Percentiles rank a stretch among this genome's conserved stretches.
Conservation (phyloP, 176 grass and related monocot species). For the Microstegium vimineum region DNA sequence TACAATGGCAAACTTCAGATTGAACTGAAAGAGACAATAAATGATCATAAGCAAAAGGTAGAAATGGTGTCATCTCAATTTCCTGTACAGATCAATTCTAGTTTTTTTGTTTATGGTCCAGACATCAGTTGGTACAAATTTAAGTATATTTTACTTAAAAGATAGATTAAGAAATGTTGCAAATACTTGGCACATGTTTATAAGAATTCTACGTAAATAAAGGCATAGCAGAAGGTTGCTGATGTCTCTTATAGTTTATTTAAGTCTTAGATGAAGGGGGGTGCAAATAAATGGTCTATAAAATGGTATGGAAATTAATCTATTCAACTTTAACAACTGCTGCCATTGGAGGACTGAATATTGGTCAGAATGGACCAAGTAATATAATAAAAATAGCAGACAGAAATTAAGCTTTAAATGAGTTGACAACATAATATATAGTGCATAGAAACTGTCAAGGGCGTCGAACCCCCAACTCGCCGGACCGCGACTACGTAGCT, state of each 20-base stretch:
- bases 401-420: not conserved
- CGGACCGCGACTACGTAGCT: too few species aligned
- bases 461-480: too few species aligned
- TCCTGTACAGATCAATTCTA: not conserved
- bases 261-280: not conserved
- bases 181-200: not conserved
- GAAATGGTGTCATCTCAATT: not conserved
- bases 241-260: not conserved
- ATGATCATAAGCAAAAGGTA: not conserved
- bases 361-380: not conserved
- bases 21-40: not conserved
- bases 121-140: constrained; percentile 1
- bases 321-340: not conserved
- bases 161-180: not conserved
- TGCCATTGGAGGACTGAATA: not conserved
- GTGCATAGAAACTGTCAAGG: not conserved
- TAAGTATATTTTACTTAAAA: not conserved
- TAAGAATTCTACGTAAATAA: not conserved
- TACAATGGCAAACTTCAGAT: not conserved
- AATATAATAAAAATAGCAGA: not conserved
- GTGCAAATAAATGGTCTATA: not conserved
- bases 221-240: constrained; percentile 2
- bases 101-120: not conserved
- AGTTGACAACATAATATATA: not conserved
- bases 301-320: not conserved